A percentile compares a stretch with the other conserved stretches of the same genome.
Evolutionary conservation across 2,329 filamentous ascomycete species (phyloP).

Genomic region (Penicillium digitatum): DNA sequence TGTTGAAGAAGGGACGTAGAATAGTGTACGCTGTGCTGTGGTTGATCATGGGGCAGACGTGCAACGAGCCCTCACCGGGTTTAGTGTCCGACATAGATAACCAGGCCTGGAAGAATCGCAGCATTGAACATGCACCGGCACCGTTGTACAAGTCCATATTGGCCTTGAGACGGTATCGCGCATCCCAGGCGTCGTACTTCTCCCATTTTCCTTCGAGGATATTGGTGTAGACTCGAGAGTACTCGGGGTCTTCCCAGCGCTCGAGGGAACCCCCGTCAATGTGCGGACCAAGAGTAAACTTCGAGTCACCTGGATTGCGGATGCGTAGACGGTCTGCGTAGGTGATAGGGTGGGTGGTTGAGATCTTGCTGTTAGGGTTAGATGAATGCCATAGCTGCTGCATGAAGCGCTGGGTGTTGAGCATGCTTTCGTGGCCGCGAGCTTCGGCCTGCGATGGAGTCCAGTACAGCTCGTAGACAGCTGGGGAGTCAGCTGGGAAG

Average conservation of each 20-base stretch:
- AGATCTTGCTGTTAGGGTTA: slow-evolving; percentile 45
- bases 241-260: slow-evolving; percentile 68
- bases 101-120: slow-evolving; percentile 90
- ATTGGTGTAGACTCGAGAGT: slow-evolving; percentile 67
- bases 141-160: slow-evolving; percentile 75
- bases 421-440: slow-evolving; percentile 61
- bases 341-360: slow-evolving; percentile 57
- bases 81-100: slow-evolving; percentile 67
- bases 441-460: slow-evolving; percentile 64
- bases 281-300: slow-evolving; percentile 69
- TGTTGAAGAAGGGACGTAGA: slow-evolving; percentile 76
- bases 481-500: slow-evolving; percentile 63
- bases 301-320: slow-evolving; percentile 64
- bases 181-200: slow-evolving; percentile 76
- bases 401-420: slow-evolving; percentile 59
- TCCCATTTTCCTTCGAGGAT: slow-evolving; percentile 77
- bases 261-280: slow-evolving; percentile 71
- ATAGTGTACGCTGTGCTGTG: slow-evolving; percentile 76
- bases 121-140: slow-evolving; percentile 75
- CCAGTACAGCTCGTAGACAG: slow-evolving; percentile 76
- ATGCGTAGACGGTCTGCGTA: slow-evolving; percentile 73
- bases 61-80: slow-evolving; percentile 72
- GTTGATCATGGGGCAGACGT: slow-evolving; percentile 73
- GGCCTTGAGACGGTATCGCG: slow-evolving; percentile 62
- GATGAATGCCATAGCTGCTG: slow-evolving; percentile 62